Evolutionary conservation across 2,329 filamentous ascomycete genomes (phyloP), one percentile per base, ranked within the genome.

Genomic region (Nemania sp.): DNA sequence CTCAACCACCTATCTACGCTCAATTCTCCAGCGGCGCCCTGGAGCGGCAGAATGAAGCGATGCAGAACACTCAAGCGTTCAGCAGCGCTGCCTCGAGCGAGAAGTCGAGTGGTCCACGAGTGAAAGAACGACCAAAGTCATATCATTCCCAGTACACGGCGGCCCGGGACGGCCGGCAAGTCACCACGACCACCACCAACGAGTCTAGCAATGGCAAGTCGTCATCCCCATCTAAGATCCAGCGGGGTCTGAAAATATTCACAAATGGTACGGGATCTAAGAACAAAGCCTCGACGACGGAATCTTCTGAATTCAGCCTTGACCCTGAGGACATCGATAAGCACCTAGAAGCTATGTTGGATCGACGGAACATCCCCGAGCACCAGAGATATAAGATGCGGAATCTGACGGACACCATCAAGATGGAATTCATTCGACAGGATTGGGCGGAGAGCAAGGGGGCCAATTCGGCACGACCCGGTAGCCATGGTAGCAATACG

Each of bases 311-410:
- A 40, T 67, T 68, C 6, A 56, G 63, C n/a, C 72, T 84, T 24
- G 75, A 81, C 50, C 75, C 77, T n/a, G 75, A 77, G 62, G 76
- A 84, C 57, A 79, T 85, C 34, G 76, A 82, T 57, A 73, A 72
- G 52, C 80, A 84, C 58, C 77, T 84, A 42, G 82, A 86, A 64
- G 82, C 80, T 3, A 79, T 84, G 72, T 70, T 96, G 72, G 91
- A 96, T 69, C 86, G 92, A 15, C 83, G 93, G 60, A 96, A 97
- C 66, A 96, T 97, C 49, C 92, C 93, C 3, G 90, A 95, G 66
- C 89, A 96, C 60, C 91, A 96, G 78, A 82, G 93, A 50, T 91
- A 93, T 71, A 95, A 95, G 75, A 97, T 99, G 91, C 84, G 93
- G 40, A 92, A 86, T 52, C 77, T 99, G 56, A 91, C 90, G 59